These are phyloP conservation scores for Daldinia decipiens DNA, from an alignment of 495 filamentous ascomycete genomes.

Conservation along the genomic window DNA sequence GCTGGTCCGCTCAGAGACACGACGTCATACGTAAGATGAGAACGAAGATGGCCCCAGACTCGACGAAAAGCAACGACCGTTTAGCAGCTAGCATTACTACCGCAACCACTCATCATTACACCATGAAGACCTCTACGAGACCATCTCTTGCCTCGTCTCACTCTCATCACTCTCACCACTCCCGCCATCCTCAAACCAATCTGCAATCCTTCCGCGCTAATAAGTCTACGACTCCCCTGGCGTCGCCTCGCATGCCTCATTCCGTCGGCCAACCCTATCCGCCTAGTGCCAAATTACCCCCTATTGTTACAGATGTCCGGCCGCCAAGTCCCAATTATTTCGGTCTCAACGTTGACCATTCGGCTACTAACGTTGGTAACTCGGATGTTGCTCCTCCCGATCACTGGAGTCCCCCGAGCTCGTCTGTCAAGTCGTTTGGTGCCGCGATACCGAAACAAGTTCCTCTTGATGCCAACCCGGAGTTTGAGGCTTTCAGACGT, in stretches of 20 bases:
- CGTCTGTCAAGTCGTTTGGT: conserved; percentile 73
- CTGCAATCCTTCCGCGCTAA: conserved; percentile 52
- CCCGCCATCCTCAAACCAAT: conserved; percentile 54
- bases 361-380: conserved; percentile 63
- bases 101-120: conserved; percentile 49
- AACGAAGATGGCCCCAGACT: conserved; percentile 44
- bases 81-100: conserved; percentile 20
- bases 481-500: conserved; percentile 78
- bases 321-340: conserved; percentile 84
- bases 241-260: conserved; percentile 55
- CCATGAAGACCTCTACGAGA: conserved; percentile 60
- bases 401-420: conserved; percentile 77
- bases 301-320: conserved; percentile 50
- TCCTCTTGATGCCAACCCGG: conserved; percentile 74
- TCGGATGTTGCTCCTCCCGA: conserved; percentile 68
- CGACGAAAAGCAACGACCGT: conserved; percentile 49
- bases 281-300: conserved; percentile 49
- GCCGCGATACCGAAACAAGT: conserved; percentile 74
- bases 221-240: conserved; percentile 55
- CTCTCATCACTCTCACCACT: conserved; percentile 48
- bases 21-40: conserved; percentile 46
- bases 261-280: conserved; percentile 58
- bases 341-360: conserved; percentile 71
- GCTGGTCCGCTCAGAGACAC: conserved; percentile 35
- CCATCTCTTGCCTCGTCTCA: conserved; percentile 50